Evolutionary conservation across 176 grass and related monocot species (phyloP), one percentile per base, ranked within the genome.

Genomic region (Panicum miliaceum): DNA sequence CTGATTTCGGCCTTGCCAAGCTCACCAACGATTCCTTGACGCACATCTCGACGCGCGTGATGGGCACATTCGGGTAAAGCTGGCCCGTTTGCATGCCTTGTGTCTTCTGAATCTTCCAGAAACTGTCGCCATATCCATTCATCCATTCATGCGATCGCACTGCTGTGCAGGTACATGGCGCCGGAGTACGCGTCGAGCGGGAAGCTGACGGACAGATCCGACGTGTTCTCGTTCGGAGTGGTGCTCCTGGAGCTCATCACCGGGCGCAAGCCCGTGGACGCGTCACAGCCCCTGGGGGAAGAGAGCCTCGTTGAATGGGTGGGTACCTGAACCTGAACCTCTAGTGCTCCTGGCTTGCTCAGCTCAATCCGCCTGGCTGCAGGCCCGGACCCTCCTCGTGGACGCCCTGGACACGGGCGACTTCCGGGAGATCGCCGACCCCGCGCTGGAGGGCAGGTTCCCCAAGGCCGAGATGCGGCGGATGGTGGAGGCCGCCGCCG

Each of bases 171-270:
- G 29, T 32, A 32, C 15, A 18, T 52, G 15, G 51, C 51, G 47
- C 47, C 47, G 47, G 47, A 48, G 4, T 48, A 48, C 13, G 47
- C 47, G 47, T 48, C 47, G 47, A 48, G 92, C 78, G 92, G 95
- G 63, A 94, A 97, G 84, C 75, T 97, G 79, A 94, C 95, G 0
- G 88, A 91, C 48, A 93, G 89, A 83, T 98, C 96, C 19, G 92
- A 95, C 87, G 96, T 95, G 41, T 98, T 95, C 64, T 98, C 96
- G 15, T 98, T 98, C 66, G 96, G 96, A 12, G 93, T 95, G 48
- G 96, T 98, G 85, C 93, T 98, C 61, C 81, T 93, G 68, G 96
- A 98, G 85, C 93, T 93, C n/a, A 91, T 98, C 87, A 95, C 93
- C 0, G 93, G 93, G 38, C 93, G 91, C 73, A 95, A 92, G 83